Evolutionary conservation across 2,329 filamentous ascomycete genomes (phyloP).

Genomic region (Aurifilum marmelostoma): DNA sequence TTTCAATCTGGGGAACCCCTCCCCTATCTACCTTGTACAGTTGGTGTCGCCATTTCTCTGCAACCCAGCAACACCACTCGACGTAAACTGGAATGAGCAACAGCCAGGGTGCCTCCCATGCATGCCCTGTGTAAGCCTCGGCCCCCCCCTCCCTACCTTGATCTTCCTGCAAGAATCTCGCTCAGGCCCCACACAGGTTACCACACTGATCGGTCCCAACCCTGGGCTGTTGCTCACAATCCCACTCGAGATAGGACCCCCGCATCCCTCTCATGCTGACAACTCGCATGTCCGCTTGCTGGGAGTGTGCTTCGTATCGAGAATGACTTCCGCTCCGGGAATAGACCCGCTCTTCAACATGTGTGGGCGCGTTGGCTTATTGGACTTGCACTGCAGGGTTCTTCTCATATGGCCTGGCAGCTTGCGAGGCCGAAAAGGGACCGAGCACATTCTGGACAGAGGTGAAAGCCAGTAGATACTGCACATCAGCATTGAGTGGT

Average conservation of each 20-base stretch:
- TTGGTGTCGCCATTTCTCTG: not conserved
- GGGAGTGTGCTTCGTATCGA: conserved; percentile 12
- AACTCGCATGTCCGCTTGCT: not conserved
- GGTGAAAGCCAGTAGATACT: not conserved
- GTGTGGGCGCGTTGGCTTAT: conserved; percentile 7
- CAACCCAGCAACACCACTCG: not conserved
- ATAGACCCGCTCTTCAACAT: conserved; percentile 10
- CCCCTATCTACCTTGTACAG: not conserved
- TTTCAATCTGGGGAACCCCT: not conserved
- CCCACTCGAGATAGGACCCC: not conserved
- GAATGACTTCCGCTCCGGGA: conserved; percentile 25
- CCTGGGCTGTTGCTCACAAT: not conserved
- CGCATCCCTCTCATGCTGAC: not conserved
- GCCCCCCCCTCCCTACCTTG: not conserved
- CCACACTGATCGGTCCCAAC: not conserved
- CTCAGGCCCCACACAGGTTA: not conserved
- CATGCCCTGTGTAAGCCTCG: not conserved
- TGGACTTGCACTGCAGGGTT: conserved; percentile 7
- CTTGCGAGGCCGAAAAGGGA: not conserved
- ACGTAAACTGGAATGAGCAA: no score
- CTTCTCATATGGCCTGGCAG: not conserved
- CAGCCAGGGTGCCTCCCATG: not conserved
- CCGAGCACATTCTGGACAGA: not conserved
- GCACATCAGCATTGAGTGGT: not conserved
- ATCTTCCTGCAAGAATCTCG: not conserved